Conservation (phyloP, 495 filamentous ascomycete species). For the Hypomontagnella submonticulosa region DNA sequence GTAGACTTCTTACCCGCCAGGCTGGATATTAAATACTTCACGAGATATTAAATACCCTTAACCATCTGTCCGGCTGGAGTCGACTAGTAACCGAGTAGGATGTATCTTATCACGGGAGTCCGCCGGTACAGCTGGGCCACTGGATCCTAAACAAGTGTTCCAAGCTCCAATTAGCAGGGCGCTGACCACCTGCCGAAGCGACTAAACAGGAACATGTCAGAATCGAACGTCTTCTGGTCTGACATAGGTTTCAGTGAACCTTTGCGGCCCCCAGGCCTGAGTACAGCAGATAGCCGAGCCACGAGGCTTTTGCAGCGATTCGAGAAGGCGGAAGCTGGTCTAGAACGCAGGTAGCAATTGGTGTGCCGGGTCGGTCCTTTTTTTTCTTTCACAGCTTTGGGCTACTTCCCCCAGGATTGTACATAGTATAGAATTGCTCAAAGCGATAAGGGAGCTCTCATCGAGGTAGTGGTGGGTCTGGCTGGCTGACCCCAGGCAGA, state of each 20-base stretch:
- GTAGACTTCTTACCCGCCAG: slow-evolving; percentile 39
- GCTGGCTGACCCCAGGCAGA: slow-evolving; percentile 29
- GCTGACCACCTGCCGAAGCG: slow-evolving; percentile 33
- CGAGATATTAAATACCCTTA: slow-evolving; percentile 42
- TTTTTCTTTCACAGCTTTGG: slow-evolving; percentile 33
- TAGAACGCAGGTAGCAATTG: slow-evolving; percentile 37
- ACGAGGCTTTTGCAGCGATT: slow-evolving; percentile 37
- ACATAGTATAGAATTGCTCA: background rate
- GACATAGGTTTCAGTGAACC: slow-evolving; percentile 39
- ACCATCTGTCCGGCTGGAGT: slow-evolving; percentile 33
- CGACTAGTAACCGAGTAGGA: slow-evolving; percentile 29
- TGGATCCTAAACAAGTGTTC: slow-evolving; percentile 13
- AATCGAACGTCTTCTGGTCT: slow-evolving; percentile 45
- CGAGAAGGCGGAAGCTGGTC: slow-evolving; percentile 34
- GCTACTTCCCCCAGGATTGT: slow-evolving; percentile 27
- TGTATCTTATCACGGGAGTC: slow-evolving; percentile 34
- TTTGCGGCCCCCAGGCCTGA: slow-evolving; percentile 27
- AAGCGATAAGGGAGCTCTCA: slow-evolving; percentile 33
- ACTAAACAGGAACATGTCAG: slow-evolving; percentile 30
- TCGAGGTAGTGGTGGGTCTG: slow-evolving; percentile 25
- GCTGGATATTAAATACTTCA: slow-evolving; percentile 44
- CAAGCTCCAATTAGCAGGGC: slow-evolving; percentile 23
- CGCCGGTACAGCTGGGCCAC: slow-evolving; percentile 15
- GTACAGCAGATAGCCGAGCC: slow-evolving; percentile 27
- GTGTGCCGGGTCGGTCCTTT: slow-evolving; percentile 42